A percentile compares a stretch with the other conserved stretches of the same genome.
These are phyloP conservation scores for Penicillium sp. DNA, from an alignment of 2,329 filamentous ascomycete species.

Conservation along the genomic window DNA sequence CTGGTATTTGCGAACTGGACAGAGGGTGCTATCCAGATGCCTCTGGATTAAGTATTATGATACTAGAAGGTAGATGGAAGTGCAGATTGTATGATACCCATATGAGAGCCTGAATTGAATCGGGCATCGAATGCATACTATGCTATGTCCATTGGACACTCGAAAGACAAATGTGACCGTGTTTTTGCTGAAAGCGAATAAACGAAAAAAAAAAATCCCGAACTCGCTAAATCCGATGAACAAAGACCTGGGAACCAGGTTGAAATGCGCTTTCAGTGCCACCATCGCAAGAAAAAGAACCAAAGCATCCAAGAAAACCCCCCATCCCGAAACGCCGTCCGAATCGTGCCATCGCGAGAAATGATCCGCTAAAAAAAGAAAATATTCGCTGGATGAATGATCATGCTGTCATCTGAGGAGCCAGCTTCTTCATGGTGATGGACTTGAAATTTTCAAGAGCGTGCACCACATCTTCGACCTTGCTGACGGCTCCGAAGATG, in stretches of 20 bases:
- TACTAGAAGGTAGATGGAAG: neutral
- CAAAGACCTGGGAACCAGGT: neutral
- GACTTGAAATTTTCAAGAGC: conserved; percentile 46
- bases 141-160: neutral
- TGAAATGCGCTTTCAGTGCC: neutral
- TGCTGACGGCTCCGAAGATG: conserved; percentile 45
- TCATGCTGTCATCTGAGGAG: conserved; percentile 39
- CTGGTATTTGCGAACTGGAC: neutral
- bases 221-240: conserved; percentile 5
- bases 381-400: neutral
- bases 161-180: neutral
- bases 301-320: conserved; percentile 1
- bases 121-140: conserved; percentile 3
- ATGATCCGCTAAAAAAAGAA: conserved; percentile 15
- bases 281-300: neutral
- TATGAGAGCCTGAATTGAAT: neutral
- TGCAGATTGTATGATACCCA: conserved; percentile 11
- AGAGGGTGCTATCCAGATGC: neutral
- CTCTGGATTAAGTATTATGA: neutral
- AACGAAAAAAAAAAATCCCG: neutral
- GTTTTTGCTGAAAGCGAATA: neutral
- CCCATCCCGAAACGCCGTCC: conserved; percentile 17
- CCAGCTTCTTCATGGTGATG: conserved; percentile 44
- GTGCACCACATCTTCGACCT: conserved; percentile 41
- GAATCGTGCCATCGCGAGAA: conserved; percentile 9